Percentiles rank a stretch among this genome's conserved stretches.
These are phyloP conservation scores for Pythium rishiriense DNA, from an alignment of 352 stramenopile genomes.

Conservation along the genomic window DNA sequence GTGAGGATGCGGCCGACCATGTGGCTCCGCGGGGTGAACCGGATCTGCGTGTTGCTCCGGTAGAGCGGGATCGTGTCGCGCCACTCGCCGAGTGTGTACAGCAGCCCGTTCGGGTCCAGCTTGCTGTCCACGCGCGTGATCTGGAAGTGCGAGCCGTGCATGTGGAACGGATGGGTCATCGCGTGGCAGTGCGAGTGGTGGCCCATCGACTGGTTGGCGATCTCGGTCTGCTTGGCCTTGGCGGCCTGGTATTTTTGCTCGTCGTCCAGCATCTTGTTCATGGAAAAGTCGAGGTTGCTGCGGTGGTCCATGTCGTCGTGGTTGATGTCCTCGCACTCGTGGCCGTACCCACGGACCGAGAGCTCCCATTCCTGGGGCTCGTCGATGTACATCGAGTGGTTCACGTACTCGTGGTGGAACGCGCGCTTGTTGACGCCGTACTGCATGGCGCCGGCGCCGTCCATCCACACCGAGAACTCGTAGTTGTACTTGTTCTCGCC, in stretches of 20 bases:
- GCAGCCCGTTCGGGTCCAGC: conserved; percentile 50
- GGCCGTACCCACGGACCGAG: conserved; percentile 54
- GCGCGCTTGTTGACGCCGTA: conserved; percentile 71
- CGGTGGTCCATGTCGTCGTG: conserved; percentile 23
- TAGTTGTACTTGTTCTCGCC: conserved; percentile 65
- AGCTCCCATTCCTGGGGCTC: conserved; percentile 73
- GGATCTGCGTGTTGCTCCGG: conserved; percentile 58
- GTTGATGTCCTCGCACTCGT: conserved; percentile 39
- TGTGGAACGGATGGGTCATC: conserved; percentile 82
- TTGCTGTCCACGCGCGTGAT: conserved; percentile 43
- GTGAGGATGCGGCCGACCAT: conserved; percentile 69
- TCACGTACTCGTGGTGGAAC: conserved; percentile 44
- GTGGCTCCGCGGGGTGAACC: conserved; percentile 62
- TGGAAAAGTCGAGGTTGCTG: conserved; percentile 33
- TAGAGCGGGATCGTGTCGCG: conserved; percentile 77
- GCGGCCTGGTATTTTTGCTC: conserved; percentile 18
- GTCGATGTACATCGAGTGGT: conserved; percentile 70
- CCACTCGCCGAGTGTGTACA: conserved; percentile 71
- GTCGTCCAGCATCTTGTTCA: conserved; percentile 29
- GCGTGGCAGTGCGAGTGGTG: conserved; percentile 48
- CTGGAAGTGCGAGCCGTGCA: conserved; percentile 78
- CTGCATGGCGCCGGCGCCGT: conserved; percentile 31
- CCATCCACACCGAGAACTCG: conserved; percentile 78
- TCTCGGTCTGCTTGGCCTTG: conserved; percentile 10
- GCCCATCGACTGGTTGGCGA: conserved; percentile 8